Percentiles rank a stretch among this genome's conserved stretches.
Conservation (phyloP, 176 grass and related monocot genomes). For the Eremochloa ophiuroides region DNA sequence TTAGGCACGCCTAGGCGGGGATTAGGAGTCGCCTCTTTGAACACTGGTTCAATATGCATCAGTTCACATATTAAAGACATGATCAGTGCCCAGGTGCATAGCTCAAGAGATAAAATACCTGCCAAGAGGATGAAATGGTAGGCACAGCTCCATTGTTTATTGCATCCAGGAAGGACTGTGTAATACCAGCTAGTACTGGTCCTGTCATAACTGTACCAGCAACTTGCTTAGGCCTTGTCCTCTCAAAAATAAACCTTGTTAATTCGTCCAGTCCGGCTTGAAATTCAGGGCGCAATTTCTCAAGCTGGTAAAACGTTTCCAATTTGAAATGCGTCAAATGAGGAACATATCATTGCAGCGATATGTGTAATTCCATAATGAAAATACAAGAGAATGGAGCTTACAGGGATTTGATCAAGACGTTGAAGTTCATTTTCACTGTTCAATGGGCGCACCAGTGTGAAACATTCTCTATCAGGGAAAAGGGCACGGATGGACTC, state of each 20-base stretch:
- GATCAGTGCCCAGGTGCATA: background rate
- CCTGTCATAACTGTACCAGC: conserved; percentile 85
- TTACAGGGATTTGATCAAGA: conserved; percentile 91
- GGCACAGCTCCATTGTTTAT: conserved; percentile 94
- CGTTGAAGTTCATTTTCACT: conserved; percentile 90
- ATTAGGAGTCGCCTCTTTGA: no score
- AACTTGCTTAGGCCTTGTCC: conserved; percentile 90
- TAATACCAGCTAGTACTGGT: conserved; percentile 82
- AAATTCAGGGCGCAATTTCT: conserved; percentile 65
- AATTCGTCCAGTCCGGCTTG: conserved; percentile 73
- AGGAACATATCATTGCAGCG: background rate
- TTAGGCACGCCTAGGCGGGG: no score
- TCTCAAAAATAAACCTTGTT: conserved; percentile 85
- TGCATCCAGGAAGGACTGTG: conserved; percentile 95
- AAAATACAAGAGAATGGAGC: background rate
- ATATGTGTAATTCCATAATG: background rate
- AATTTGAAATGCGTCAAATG: conserved; percentile 39
- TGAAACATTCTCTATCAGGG: conserved; percentile 91
- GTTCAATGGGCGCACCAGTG: conserved; percentile 87
- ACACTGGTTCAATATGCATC: no score
- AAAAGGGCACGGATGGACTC: conserved; percentile 92
- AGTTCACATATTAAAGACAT: background rate
- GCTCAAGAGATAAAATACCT: conserved; percentile 38
- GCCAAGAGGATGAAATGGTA: conserved; percentile 92
- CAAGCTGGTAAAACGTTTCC: conserved; percentile 37